phyloP scores from a whole-genome alignment of 2,329 filamentous ascomycete species.

The Tolypocladium nubicola region DNA sequence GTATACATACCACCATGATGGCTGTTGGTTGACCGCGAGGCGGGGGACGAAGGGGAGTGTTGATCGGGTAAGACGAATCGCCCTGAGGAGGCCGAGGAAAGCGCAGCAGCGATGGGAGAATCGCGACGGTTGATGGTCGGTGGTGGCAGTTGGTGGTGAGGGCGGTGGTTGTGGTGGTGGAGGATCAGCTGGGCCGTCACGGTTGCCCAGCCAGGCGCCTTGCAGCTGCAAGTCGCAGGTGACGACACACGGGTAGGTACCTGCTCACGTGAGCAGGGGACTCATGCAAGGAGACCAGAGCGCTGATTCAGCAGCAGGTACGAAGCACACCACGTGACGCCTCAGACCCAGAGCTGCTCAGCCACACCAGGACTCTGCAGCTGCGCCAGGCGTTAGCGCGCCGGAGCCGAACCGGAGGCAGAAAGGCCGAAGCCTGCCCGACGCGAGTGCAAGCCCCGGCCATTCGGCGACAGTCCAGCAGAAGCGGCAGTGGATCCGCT shows the following conservation, averaged over 20 bases:
- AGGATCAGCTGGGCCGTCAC: not conserved
- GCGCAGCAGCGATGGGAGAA: not conserved
- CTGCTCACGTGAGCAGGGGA: not conserved
- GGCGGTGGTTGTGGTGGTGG: not conserved
- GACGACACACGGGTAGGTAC: not conserved
- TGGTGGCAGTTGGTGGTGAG: not conserved
- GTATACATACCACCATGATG: slow-evolving; percentile 23
- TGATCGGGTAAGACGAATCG: not conserved
- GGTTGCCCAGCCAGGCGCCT: not conserved
- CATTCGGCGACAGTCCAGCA: not conserved
- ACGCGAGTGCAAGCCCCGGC: not conserved
- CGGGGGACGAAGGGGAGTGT: not conserved
- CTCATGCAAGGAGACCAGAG: not conserved
- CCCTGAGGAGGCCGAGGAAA: not conserved
- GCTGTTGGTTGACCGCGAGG: slow-evolving; percentile 1
- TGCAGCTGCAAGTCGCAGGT: not conserved
- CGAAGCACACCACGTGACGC: not conserved
- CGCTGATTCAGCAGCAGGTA: not conserved
- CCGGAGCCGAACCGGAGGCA: not conserved
- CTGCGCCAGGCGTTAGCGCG: not conserved
- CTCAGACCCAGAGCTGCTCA: not conserved
- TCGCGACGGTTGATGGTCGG: not conserved
- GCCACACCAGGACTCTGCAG: not conserved
- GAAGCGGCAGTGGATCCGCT: not conserved
- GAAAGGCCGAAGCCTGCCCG: not conserved